Percentiles rank a stretch among this genome's conserved stretches.
Evolutionary conservation across 208 protist species (phyloP).

Genomic region (Leishmania guyanensis): DNA sequence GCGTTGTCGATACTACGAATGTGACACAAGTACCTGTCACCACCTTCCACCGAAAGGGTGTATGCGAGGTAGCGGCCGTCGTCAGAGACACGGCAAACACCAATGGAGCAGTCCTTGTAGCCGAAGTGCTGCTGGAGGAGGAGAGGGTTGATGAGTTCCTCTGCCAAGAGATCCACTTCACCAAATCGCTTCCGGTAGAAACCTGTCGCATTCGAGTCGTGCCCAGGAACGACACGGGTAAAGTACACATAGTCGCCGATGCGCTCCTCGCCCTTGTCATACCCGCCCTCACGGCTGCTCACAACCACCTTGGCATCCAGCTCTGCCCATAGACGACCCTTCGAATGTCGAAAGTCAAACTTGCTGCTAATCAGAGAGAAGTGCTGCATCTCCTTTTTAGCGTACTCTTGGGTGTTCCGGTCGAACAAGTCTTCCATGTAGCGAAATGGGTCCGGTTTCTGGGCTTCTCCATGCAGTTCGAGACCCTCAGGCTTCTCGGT

Average conservation of each 20-base stretch:
- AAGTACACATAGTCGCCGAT: conserved; percentile 93
- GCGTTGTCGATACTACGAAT: conserved; percentile 89
- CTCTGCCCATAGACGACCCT: conserved; percentile 83
- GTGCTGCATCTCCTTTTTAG: conserved; percentile 73
- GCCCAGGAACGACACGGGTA: conserved; percentile 74
- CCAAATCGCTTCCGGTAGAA: conserved; percentile 91
- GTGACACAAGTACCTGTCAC: conserved; percentile 91
- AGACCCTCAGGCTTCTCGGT: conserved; percentile 46
- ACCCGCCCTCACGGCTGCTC: conserved; percentile 85
- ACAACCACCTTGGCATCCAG: conserved; percentile 86
- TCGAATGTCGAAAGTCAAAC: conserved; percentile 87
- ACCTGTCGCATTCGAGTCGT: conserved; percentile 74
- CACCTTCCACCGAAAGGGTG: conserved; percentile 88
- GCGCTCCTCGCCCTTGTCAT: conserved; percentile 91
- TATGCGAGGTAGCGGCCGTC: conserved; percentile 89
- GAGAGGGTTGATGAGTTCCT: conserved; percentile 91
- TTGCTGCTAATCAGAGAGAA: conserved; percentile 70
- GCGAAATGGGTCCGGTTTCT: conserved; percentile 74
- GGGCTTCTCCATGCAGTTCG: conserved; percentile 54
- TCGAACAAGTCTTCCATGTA: conserved; percentile 92
- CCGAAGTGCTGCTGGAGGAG: conserved; percentile 89
- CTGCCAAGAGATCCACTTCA: conserved; percentile 82
- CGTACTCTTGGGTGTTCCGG: conserved; percentile 68
- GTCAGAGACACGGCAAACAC: conserved; percentile 88
- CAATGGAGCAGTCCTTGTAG: conserved; percentile 85